Evolutionary conservation across 2,329 filamentous ascomycete species (phyloP).

Genomic region (Calonectria fujianensis): DNA sequence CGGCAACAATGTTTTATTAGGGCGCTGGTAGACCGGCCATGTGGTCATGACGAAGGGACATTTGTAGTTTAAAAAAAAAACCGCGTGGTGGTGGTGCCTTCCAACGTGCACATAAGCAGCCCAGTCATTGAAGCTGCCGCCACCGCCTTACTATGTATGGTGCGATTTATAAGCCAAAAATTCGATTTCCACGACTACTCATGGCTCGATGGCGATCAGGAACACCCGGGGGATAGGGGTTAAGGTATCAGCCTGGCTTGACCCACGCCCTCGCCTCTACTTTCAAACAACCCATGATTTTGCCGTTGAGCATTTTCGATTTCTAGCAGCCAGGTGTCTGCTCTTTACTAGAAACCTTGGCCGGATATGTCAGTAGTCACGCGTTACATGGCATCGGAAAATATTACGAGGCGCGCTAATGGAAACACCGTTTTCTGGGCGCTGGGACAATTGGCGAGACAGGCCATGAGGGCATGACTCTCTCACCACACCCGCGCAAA

Average conservation of each 20-base stretch:
- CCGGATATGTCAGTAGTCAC: background rate
- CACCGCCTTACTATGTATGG: conserved; percentile 45
- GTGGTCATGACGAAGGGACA: conserved; percentile 45
- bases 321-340: conserved; percentile 12
- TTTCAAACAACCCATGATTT: conserved; percentile 46
- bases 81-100: conserved; percentile 45
- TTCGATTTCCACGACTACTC: conserved; percentile 55
- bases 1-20: conserved; percentile 38
- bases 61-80: conserved; percentile 37
- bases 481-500: conserved; percentile 42
- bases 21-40: conserved; percentile 46
- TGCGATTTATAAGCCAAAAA: conserved; percentile 58
- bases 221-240: conserved; percentile 50
- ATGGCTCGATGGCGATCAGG: conserved; percentile 55
- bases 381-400: conserved; percentile 1
- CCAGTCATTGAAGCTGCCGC: conserved; percentile 46
- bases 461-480: conserved; percentile 39
- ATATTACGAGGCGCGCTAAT: background rate
- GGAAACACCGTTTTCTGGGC: conserved; percentile 11
- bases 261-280: conserved; percentile 43
- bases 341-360: background rate
- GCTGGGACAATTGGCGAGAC: conserved; percentile 42
- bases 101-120: conserved; percentile 40
- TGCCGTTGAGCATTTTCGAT: conserved; percentile 45
- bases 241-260: conserved; percentile 39